Base-by-base conservation (phyloP, 257 asterid genomes). In the Nemophila menziesii region DNA sequence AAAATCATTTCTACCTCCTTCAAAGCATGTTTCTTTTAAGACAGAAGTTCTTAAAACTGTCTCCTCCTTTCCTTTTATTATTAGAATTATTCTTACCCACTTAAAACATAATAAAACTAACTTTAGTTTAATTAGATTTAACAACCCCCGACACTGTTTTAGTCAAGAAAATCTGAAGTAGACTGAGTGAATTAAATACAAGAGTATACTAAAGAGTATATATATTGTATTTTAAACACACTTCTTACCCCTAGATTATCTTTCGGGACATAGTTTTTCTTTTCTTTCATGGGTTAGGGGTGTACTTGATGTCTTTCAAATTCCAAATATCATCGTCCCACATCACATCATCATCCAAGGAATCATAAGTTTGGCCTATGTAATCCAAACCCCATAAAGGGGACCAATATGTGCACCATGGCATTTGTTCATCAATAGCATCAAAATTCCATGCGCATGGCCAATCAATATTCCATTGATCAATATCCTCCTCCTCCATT, bases 321-420 rank as follows among this genome's bases (percentile, higher is more conserved):
- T 64, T 65, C 92, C 92, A 74, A 60, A 78, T 22, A 68, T 72
- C 70, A 64, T 43, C 68, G 38, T 69, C 81, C 81, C 76, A 78
- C 9, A 62, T 20, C 53, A 71, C 82, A 52, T 75, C 82, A 22
- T 52, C 59, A 36, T 54, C 57, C 44, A 68, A 50, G 1, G 59
- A 55, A 44, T 58, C 46, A 57, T 46, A 62, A 37, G 72, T 61
- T 53, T 60, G 69, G 1, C 48, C 74, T 27, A 55, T 42, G 29
- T 36, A 50, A 17, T 62, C 82, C 73, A 49, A 43, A 44, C 70
- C 82, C 92, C 92, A 72, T 48, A 58, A 45, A 4, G 86, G 80
- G 13, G 46, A 58, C 83, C 86, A 73, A 41, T 65, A 61, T 16
- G 55, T 58, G 1, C 87, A 77, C 86, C 84, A 77, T 22, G 79